Evolutionary conservation across 2,329 filamentous ascomycete species (phyloP).

Genomic region (Pseudocercospora fuligena): DNA sequence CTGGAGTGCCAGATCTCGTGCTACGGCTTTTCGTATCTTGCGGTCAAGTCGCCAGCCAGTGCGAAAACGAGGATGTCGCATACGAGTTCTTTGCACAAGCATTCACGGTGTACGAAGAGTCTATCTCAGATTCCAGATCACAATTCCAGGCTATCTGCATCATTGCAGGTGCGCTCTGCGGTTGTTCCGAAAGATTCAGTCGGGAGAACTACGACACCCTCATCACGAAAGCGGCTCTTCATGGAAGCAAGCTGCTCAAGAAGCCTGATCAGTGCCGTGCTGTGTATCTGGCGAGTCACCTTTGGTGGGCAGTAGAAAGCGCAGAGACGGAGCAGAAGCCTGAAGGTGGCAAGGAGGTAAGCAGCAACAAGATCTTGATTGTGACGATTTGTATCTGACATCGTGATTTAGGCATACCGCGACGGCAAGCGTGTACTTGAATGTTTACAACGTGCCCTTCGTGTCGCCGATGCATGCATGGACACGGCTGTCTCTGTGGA

Average conservation of each 20-base stretch:
- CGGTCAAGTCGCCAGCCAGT: conserved; percentile 90
- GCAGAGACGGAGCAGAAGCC: conserved; percentile 70
- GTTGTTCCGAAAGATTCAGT: conserved; percentile 79
- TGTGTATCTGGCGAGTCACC: conserved; percentile 92
- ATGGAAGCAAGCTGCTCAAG: conserved; percentile 94
- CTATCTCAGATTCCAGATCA: conserved; percentile 90
- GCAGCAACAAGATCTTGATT: background rate
- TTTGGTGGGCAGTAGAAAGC: conserved; percentile 96
- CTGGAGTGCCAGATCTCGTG: conserved; percentile 82
- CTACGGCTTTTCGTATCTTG: conserved; percentile 89
- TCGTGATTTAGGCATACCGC: conserved; percentile 74
- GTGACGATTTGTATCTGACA: conserved; percentile 14
- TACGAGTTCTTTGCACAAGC: conserved; percentile 99
- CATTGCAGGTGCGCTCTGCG: conserved; percentile 85
- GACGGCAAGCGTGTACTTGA: conserved; percentile 97
- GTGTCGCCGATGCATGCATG: conserved; percentile 98
- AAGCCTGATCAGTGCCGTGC: conserved; percentile 98
- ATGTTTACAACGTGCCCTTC: conserved; percentile 90
- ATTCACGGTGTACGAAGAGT: conserved; percentile 97
- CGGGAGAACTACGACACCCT: conserved; percentile 98
- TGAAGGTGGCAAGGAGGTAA: conserved; percentile 39
- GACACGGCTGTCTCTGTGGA: conserved; percentile 96
- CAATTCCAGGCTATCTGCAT: conserved; percentile 98
- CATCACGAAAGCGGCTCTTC: conserved; percentile 95
- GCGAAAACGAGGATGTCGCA: conserved; percentile 89